Percentiles rank a stretch among this genome's conserved stretches.
Evolutionary conservation across 1,284 basidiomycete genomes (phyloP).

Genomic region (Melampsora larici-populina): DNA sequence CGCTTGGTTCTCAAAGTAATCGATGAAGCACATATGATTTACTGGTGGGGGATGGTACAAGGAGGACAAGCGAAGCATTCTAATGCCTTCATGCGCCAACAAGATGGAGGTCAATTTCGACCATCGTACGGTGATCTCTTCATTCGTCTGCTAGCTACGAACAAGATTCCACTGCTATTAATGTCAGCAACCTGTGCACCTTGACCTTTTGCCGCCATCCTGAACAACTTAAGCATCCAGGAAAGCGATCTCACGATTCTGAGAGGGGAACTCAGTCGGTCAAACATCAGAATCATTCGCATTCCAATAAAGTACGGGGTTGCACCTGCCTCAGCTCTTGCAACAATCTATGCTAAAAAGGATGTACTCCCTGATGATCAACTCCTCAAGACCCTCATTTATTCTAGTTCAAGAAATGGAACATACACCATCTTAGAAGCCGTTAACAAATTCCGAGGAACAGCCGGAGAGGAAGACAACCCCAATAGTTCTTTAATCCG

Average conservation of each 20-base stretch:
- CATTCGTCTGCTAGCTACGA: too few species aligned
- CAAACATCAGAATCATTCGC: background rate
- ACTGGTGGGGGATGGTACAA: background rate
- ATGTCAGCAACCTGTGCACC: too few species aligned
- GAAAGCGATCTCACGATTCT: background rate
- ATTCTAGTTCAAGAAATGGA: conserved; percentile 1
- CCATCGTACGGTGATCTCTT: background rate
- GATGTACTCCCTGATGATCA: background rate
- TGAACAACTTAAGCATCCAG: background rate
- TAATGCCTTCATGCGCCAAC: too few species aligned
- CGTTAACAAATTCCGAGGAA: background rate
- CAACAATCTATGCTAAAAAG: background rate
- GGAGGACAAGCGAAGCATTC: too few species aligned
- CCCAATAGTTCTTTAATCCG: background rate
- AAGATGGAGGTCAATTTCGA: background rate
- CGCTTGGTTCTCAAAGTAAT: too few species aligned
- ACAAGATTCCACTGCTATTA: too few species aligned
- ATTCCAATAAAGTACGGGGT: background rate
- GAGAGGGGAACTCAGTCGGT: background rate
- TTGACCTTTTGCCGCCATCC: background rate
- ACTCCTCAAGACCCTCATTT: background rate
- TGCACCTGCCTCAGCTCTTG: background rate
- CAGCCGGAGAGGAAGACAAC: background rate
- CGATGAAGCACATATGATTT: too few species aligned
- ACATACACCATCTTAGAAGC: background rate